Evolutionary conservation across 2,329 filamentous ascomycete genomes (phyloP), one percentile per base, ranked within the genome.

Genomic region (Fusarium sp.): DNA sequence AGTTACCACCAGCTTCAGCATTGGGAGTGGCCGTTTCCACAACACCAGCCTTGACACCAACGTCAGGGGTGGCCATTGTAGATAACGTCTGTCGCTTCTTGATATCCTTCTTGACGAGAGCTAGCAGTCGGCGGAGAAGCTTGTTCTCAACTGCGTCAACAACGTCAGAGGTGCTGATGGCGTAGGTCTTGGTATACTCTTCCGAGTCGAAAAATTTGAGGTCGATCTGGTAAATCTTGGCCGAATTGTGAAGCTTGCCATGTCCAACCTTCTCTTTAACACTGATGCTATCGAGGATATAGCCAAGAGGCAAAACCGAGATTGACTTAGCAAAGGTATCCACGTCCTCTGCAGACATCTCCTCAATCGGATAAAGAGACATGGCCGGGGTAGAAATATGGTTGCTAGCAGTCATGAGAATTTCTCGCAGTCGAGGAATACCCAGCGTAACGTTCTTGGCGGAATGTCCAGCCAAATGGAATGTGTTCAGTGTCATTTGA

Each of bases 401-500:
- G 50, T 89, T 87, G 76, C 92, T 96, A 24, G 96, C 96, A 47
- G 96, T 98, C 96, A 99, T 99, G 69, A 99, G 87, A 73, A 99
- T 97, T 86, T 99, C 96, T 82, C 96, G 88, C 20, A 99, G 86
- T 81, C 96, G 93, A 60, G 96, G 96, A 76, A 99, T 98, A 92
- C 96, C 96, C 20, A 97, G 87, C 1, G 96, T 99, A 76, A 99
- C 96, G 86, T 99, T 99, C 85, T 97, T 98, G 28, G 96, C 91
- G 20, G 96, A 94, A 83, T 98, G 95, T 75, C 96, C 96, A 79
- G 96, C 96, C 87, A 99, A 92, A 86, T 99, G 96, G 88, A 99
- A 99, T 26, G 96, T 99, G 81, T 99, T 99, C 55, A 99, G 83
- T 9, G 96, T 99, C 96, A 99, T 99, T 79, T 99, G 96, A 12